A percentile compares a stretch with the other conserved stretches of the same genome.
These are phyloP conservation scores for Heracleum sosnowskyi DNA, from an alignment of 129 eudicot species.

Conservation along the genomic window DNA sequence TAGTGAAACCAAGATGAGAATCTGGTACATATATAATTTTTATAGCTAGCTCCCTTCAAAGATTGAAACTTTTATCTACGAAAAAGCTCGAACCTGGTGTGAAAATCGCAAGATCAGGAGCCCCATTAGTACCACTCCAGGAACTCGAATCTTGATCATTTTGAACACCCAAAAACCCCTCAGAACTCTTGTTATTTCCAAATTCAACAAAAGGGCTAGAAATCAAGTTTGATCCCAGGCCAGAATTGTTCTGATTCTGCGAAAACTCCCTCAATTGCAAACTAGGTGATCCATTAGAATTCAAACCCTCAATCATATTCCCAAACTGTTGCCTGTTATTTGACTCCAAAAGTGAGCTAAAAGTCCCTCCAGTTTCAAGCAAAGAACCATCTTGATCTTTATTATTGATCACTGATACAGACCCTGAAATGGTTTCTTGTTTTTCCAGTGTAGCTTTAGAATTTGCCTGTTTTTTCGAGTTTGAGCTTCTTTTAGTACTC, in stretches of 20 bases:
- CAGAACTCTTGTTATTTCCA: constrained; percentile 20
- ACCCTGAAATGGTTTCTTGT: background rate
- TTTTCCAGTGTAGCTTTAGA: constrained; percentile 1
- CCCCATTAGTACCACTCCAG: constrained; percentile 35
- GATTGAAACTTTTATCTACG: constrained; percentile 11
- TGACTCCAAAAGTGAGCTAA: constrained; percentile 32
- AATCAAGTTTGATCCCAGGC: constrained; percentile 22
- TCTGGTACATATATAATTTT: background rate
- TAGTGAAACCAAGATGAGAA: background rate
- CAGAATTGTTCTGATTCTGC: constrained; percentile 19
- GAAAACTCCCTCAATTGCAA: constrained; percentile 20
- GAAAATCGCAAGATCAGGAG: constrained; percentile 71
- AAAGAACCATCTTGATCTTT: constrained; percentile 10
- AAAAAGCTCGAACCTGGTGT: constrained; percentile 63
- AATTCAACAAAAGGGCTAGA: constrained; percentile 22
- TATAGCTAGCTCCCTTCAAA: background rate
- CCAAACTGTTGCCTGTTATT: constrained; percentile 47
- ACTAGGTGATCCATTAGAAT: constrained; percentile 28
- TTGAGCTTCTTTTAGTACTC: constrained; percentile 37
- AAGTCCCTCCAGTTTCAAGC: constrained; percentile 24
- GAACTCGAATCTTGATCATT: constrained; percentile 27
- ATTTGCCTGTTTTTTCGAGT: constrained; percentile 18
- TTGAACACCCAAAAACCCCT: constrained; percentile 22
- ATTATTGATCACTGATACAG: background rate
- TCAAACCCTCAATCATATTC: constrained; percentile 32